Evolutionary conservation across 371 early-diverging fungal genomes (phyloP).

Genomic region (Lichtheimia ramosa): DNA sequence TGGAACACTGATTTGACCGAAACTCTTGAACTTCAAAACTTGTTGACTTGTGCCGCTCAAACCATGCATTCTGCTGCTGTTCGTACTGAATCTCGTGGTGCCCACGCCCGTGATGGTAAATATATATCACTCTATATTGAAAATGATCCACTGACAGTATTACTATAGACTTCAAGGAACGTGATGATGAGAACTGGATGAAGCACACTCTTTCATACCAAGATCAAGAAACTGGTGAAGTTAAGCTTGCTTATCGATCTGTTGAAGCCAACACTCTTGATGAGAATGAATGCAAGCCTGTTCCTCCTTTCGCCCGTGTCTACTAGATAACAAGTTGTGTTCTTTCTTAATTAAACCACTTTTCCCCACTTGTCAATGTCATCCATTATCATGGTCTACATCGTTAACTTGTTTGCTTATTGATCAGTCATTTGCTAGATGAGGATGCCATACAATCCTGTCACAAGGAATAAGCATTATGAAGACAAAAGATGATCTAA

Average conservation of each 20-base stretch:
- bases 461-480: no score
- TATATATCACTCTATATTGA: not conserved
- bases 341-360: not conserved
- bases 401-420: no score
- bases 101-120: slow-evolving; percentile 90
- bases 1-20: slow-evolving; percentile 98
- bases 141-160: no score
- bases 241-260: slow-evolving; percentile 81
- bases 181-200: slow-evolving; percentile 96
- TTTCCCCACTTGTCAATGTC: not conserved
- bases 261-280: slow-evolving; percentile 87
- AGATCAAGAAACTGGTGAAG: slow-evolving; percentile 78
- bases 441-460: no score
- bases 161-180: slow-evolving; percentile 20
- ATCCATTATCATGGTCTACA: not conserved
- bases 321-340: slow-evolving; percentile 60
- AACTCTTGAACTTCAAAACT: slow-evolving; percentile 95
- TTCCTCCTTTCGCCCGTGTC: slow-evolving; percentile 93
- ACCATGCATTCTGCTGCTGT: slow-evolving; percentile 95
- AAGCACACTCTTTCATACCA: slow-evolving; percentile 97
- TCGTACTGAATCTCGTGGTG: slow-evolving; percentile 97
- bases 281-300: slow-evolving; percentile 88
- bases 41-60: slow-evolving; percentile 95
- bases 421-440: no score
- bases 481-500: no score